phyloP scores from a whole-genome alignment of 495 filamentous ascomycete genomes.

The Aspergillus taichungensis region DNA sequence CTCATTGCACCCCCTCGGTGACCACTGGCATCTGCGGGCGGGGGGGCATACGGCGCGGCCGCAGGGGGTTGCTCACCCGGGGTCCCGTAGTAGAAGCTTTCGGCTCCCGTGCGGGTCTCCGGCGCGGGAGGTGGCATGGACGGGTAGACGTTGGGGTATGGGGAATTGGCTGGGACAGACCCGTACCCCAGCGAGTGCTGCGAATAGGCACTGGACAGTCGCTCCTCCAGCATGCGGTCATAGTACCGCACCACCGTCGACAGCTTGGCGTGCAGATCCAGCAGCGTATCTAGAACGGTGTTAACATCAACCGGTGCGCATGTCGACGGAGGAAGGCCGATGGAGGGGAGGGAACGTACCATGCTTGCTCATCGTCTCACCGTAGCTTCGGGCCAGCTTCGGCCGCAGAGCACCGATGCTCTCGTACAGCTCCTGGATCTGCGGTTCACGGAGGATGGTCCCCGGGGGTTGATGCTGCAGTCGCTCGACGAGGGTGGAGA shows the following conservation, averaged over 20 bases:
- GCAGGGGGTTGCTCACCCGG: conserved; percentile 24
- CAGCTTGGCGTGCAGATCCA: conserved; percentile 90
- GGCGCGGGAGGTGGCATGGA: conserved; percentile 45
- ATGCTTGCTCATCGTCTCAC: conserved; percentile 99
- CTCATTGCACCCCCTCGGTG: conserved; percentile 17
- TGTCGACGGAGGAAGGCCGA: not conserved
- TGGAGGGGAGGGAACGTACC: conserved; percentile 43
- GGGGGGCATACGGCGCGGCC: conserved; percentile 38
- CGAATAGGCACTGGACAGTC: conserved; percentile 83
- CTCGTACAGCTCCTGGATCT: conserved; percentile 97
- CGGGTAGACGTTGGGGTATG: conserved; percentile 57
- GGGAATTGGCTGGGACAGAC: conserved; percentile 39
- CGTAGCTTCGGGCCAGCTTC: conserved; percentile 91
- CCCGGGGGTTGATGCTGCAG: conserved; percentile 92
- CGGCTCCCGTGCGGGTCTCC: conserved; percentile 47
- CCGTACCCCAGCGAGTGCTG: conserved; percentile 56
- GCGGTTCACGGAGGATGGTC: conserved; percentile 88
- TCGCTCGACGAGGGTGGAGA: conserved; percentile 87
- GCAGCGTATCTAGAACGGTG: conserved; percentile 56
- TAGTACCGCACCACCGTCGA: conserved; percentile 98
- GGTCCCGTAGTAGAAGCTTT: conserved; percentile 75
- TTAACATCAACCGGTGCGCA: too few relatives aligned
- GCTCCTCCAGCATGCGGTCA: conserved; percentile 94
- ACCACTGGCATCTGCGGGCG: conserved; percentile 16
- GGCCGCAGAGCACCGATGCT: conserved; percentile 87